phyloP scores from a whole-genome alignment of 1,139 yeast genomes.

The Sugiyamaella novakii region DNA sequence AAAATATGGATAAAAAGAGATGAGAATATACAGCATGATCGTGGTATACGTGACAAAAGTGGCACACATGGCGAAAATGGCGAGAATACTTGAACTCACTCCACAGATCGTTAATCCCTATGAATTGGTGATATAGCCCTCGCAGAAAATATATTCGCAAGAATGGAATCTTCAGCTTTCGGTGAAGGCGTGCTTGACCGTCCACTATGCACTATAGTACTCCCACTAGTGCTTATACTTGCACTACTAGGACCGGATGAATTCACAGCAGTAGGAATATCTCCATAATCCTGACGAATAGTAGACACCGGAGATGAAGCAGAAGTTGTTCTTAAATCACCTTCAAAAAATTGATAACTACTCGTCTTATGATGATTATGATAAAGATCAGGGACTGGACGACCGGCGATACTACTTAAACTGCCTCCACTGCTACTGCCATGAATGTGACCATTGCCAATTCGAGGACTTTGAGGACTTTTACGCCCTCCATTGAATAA shows the following conservation, averaged over 20 bases:
- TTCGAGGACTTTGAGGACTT: slow-evolving; percentile 13
- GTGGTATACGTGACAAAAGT: neutral
- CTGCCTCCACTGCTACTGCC: slow-evolving; percentile 10
- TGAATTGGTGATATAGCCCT: slow-evolving; percentile 23
- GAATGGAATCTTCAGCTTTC: slow-evolving; percentile 21
- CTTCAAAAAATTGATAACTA: slow-evolving; percentile 27
- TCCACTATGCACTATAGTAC: slow-evolving; percentile 14
- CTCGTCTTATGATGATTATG: slow-evolving; percentile 28
- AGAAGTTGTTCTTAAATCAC: slow-evolving; percentile 32
- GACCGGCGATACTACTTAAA: slow-evolving; percentile 2
- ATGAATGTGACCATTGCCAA: slow-evolving; percentile 3
- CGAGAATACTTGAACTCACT: neutral
- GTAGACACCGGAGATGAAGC: slow-evolving; percentile 29
- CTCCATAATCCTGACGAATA: slow-evolving; percentile 19
- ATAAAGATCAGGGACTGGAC: slow-evolving; percentile 15
- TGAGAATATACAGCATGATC: slow-evolving; percentile 7
- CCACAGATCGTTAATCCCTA: slow-evolving; percentile 14
- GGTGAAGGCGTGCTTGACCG: slow-evolving; percentile 26
- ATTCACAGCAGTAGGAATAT: slow-evolving; percentile 16
- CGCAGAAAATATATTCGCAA: slow-evolving; percentile 20
- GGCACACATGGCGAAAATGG: neutral
- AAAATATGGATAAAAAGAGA: neutral
- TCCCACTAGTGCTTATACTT: slow-evolving; percentile 18
- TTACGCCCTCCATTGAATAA: neutral
- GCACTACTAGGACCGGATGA: slow-evolving; percentile 22